phyloP scores from a whole-genome alignment of 257 asterid species.

The Rubia yunnanensis region DNA sequence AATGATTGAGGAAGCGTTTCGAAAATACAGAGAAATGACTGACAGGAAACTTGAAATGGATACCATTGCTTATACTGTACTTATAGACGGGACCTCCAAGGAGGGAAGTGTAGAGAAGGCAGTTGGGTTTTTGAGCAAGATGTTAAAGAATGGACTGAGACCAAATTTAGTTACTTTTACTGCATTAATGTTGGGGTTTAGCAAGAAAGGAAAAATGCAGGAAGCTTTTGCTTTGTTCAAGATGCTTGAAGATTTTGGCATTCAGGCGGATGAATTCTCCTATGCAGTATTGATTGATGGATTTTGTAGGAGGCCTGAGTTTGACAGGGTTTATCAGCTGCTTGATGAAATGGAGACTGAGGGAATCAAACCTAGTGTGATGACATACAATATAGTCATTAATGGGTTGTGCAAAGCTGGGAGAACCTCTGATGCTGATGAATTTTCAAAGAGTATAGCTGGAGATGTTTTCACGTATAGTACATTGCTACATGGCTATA shows the following conservation, averaged over 20 bases:
- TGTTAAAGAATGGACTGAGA: conserved; percentile 51
- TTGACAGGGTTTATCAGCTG: conserved; percentile 40
- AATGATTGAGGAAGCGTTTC: conserved; percentile 40
- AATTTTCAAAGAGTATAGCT: conserved; percentile 42
- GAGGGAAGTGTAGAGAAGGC: conserved; percentile 80
- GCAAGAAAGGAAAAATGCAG: conserved; percentile 63
- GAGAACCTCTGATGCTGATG: conserved; percentile 62
- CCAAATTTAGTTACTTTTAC: conserved; percentile 76
- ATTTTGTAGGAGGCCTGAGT: conserved; percentile 53
- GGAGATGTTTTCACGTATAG: conserved; percentile 64
- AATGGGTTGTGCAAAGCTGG: conserved; percentile 75
- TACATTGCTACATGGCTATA: conserved; percentile 62
- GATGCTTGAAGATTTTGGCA: conserved; percentile 45
- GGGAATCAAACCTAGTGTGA: conserved; percentile 53
- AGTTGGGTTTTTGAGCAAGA: conserved; percentile 56
- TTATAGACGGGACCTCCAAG: conserved; percentile 72
- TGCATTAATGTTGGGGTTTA: conserved; percentile 60
- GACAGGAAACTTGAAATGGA: conserved; percentile 40
- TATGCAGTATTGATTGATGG: conserved; percentile 67
- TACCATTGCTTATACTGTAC: conserved; percentile 50
- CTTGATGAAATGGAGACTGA: conserved; percentile 63
- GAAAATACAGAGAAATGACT: conserved; percentile 38
- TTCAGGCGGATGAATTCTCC: conserved; percentile 59
- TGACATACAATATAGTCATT: conserved; percentile 67
- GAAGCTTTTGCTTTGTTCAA: conserved; percentile 61